phyloP scores from a whole-genome alignment of 345 rosid genomes.

The Populus nigra region DNA sequence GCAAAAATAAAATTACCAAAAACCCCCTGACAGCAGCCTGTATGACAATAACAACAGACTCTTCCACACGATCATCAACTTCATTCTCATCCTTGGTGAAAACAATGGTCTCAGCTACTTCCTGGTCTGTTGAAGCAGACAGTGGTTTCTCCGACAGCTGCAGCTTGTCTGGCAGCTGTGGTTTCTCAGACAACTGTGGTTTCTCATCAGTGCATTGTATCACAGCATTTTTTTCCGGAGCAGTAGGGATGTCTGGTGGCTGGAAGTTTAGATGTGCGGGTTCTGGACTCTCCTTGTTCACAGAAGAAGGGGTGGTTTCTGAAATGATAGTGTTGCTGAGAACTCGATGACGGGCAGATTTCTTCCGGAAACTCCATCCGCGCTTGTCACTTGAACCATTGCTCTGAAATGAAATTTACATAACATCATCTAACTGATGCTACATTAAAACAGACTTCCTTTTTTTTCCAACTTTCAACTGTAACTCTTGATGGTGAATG shows the following conservation, averaged over 20 bases:
- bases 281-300: constrained; percentile 41
- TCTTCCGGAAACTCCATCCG: constrained; percentile 73
- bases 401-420: constrained; percentile 35
- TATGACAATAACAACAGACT: constrained; percentile 45
- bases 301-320: constrained; percentile 41
- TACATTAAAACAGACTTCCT: neutral
- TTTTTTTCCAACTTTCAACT: neutral
- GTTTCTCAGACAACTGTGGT: constrained; percentile 24
- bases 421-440: constrained; percentile 5
- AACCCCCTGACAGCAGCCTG: constrained; percentile 59
- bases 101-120: constrained; percentile 29
- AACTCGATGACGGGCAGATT: constrained; percentile 61
- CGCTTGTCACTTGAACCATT: constrained; percentile 47
- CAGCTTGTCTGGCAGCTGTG: neutral
- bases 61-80: constrained; percentile 34
- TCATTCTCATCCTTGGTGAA: constrained; percentile 25
- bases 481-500: neutral
- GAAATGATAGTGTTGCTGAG: constrained; percentile 51
- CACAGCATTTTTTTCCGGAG: constrained; percentile 35
- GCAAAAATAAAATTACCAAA: constrained; percentile 39
- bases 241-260: constrained; percentile 24
- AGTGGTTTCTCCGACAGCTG: constrained; percentile 36
- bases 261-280: constrained; percentile 36
- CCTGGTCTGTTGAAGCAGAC: constrained; percentile 24
- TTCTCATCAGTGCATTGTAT: constrained; percentile 43